These are phyloP conservation scores for Asparagopsis taxiformis DNA, from an alignment of 31 red algal species.

Conservation along the genomic window DNA sequence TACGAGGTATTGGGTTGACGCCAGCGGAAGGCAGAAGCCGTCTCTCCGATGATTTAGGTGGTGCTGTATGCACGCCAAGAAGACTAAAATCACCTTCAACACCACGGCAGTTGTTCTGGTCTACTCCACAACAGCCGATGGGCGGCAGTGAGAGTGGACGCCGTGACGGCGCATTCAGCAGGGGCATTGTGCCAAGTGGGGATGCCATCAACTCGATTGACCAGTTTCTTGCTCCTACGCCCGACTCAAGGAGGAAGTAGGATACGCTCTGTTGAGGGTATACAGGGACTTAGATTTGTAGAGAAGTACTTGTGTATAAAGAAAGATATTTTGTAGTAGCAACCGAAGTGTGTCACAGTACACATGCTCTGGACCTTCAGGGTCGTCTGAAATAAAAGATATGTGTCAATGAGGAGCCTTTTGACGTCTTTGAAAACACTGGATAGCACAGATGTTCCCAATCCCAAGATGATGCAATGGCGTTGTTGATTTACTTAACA, in stretches of 20 bases:
- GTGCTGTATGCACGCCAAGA: background rate
- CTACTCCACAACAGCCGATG: slow-evolving; percentile 51
- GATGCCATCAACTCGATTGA: slow-evolving; percentile 50
- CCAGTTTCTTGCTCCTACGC: slow-evolving; percentile 56
- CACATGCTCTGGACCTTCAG: background rate
- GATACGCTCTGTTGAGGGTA: background rate
- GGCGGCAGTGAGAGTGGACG: slow-evolving; percentile 23
- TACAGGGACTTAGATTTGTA: background rate
- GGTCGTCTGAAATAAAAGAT: too few species aligned
- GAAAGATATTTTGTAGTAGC: background rate
- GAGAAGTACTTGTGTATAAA: background rate
- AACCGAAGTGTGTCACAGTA: too few species aligned
- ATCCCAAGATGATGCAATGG: too few species aligned
- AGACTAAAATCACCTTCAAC: slow-evolving; percentile 6
- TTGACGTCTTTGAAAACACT: too few species aligned
- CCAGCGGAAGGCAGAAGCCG: slow-evolving; percentile 1
- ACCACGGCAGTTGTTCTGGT: slow-evolving; percentile 50
- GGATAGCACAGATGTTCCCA: too few species aligned
- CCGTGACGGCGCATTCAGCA: slow-evolving; percentile 24
- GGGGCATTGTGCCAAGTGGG: slow-evolving; percentile 18
- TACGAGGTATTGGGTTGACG: slow-evolving; percentile 21
- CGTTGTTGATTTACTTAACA: too few species aligned
- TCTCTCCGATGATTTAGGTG: background rate
- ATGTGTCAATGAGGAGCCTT: too few species aligned
- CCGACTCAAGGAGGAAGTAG: slow-evolving; percentile 54